Evolutionary conservation across 129 eudicot genomes (phyloP).

Genomic region (Scalesia atractyloides): DNA sequence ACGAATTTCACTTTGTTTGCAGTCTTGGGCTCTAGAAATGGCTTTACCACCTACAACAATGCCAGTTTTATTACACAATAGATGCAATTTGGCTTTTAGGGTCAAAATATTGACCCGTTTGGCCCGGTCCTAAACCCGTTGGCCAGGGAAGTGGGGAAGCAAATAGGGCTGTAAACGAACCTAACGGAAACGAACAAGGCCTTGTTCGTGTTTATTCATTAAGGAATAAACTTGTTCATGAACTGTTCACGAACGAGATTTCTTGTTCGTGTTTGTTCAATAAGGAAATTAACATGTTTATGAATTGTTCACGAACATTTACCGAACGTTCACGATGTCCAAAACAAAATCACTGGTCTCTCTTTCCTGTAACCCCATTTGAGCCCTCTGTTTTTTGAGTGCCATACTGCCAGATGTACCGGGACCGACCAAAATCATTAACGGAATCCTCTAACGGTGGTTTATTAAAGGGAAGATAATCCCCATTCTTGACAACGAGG

Average conservation of each 20-base stretch:
- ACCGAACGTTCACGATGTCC: neutral
- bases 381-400: conserved; percentile 46
- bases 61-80: neutral
- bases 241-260: too few relatives aligned
- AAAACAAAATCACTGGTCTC: conserved; percentile 38
- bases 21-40: conserved; percentile 90
- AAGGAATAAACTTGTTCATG: too few relatives aligned
- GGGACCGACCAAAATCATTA: conserved; percentile 51
- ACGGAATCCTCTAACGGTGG: conserved; percentile 40
- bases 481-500: conserved; percentile 48
- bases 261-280: too few relatives aligned
- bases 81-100: neutral
- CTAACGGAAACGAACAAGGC: too few relatives aligned
- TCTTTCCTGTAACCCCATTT: conserved; percentile 44
- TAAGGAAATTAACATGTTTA: too few relatives aligned
- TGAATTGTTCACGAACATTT: too few relatives aligned
- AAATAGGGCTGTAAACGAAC: neutral
- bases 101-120: neutral
- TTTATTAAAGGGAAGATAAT: conserved; percentile 40
- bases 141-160: neutral
- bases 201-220: too few relatives aligned
- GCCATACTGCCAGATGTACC: conserved; percentile 60
- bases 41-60: conserved; percentile 68
- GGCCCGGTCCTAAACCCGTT: too few relatives aligned
- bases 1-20: conserved; percentile 84